phyloP scores from a whole-genome alignment of 2,329 filamentous ascomycete genomes.

The Rhynchosporium agropyri region DNA sequence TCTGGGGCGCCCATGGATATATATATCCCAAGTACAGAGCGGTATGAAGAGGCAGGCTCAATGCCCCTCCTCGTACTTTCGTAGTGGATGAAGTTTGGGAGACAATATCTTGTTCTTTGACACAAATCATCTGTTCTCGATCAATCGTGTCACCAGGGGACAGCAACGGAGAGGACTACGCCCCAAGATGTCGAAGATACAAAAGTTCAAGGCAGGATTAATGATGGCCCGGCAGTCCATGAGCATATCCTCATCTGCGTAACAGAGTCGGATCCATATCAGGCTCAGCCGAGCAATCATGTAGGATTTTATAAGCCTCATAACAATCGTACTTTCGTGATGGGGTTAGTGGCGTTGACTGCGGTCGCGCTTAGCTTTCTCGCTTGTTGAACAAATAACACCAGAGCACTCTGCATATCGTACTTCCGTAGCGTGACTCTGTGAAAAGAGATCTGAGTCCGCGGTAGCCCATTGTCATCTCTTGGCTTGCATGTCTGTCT shows the following conservation, averaged over 20 bases:
- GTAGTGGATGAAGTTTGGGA: neutral
- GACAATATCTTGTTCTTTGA: neutral
- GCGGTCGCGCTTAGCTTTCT: neutral
- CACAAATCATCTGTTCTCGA: neutral
- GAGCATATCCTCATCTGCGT: no score
- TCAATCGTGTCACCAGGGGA: neutral
- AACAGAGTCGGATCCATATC: no score
- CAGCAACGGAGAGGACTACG: no score
- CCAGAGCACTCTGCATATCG: neutral
- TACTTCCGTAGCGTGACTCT: slow-evolving; percentile 10
- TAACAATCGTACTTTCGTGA: slow-evolving; percentile 5
- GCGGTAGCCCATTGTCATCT: neutral
- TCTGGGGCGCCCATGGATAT: neutral
- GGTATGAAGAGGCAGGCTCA: neutral
- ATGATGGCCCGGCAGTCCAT: no score
- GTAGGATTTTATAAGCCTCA: neutral
- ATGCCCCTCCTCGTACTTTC: slow-evolving; percentile 6
- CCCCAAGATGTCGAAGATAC: no score
- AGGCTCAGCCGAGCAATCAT: no score
- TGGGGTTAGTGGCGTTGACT: neutral
- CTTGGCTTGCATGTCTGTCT: neutral
- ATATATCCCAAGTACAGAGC: neutral
- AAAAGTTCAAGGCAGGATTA: no score
- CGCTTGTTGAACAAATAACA: neutral
- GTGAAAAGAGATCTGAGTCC: neutral